Conservation (phyloP, 2,329 filamentous ascomycete species). For the Aspergillus tamarii region DNA sequence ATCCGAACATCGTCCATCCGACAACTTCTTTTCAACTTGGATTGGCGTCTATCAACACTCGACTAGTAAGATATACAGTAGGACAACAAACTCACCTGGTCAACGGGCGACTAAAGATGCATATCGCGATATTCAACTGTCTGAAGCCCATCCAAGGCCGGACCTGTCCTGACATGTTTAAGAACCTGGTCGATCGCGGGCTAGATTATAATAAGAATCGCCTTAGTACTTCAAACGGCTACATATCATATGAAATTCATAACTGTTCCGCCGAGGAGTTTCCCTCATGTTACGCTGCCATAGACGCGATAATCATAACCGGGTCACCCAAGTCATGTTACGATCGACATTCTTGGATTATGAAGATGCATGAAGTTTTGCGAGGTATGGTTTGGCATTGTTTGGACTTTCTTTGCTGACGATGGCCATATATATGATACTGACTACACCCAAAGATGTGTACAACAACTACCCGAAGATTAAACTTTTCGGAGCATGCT, state of each 20-base stretch:
- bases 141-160: background rate
- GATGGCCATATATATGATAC: fast-evolving
- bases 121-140: background rate
- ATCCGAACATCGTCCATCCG: background rate
- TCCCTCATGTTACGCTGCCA: background rate
- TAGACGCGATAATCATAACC: background rate
- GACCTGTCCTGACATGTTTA: background rate
- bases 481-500: background rate
- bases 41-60: fast-evolving
- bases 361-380: background rate
- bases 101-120: background rate
- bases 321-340: background rate
- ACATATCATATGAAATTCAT: background rate
- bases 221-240: too few species aligned
- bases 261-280: background rate
- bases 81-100: background rate
- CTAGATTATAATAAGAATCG: background rate
- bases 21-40: background rate
- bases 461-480: background rate
- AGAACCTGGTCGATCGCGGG: background rate
- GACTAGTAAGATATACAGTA: background rate
- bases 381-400: background rate
- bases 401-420: background rate
- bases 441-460: background rate
- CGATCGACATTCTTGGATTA: background rate